These are phyloP conservation scores for Pichia terricola DNA, from an alignment of 1,139 yeast genomes.

Conservation along the genomic window DNA sequence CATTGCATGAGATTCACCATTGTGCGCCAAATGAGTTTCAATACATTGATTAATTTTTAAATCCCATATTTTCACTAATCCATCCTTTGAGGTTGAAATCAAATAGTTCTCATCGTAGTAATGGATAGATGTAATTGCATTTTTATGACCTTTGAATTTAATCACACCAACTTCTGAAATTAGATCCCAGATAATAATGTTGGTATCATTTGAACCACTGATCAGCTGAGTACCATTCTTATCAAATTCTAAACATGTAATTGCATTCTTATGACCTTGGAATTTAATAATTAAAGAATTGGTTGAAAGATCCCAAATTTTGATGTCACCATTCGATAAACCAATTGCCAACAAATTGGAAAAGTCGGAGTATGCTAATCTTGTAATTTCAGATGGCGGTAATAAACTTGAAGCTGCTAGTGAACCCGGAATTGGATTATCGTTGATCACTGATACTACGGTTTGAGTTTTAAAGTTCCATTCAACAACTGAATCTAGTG, in stretches of 20 bases:
- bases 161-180: conserved; percentile 85
- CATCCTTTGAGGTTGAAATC: conserved; percentile 77
- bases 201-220: conserved; percentile 80
- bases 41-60: conserved; percentile 79
- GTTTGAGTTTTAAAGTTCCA: conserved; percentile 96
- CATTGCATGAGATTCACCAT: conserved; percentile 88
- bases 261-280: conserved; percentile 77
- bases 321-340: conserved; percentile 76
- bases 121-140: conserved; percentile 68
- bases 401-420: conserved; percentile 51
- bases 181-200: conserved; percentile 87
- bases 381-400: conserved; percentile 57
- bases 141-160: conserved; percentile 82
- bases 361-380: conserved; percentile 47
- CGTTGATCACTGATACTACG: conserved; percentile 45
- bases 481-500: conserved; percentile 71
- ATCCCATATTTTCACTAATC: conserved; percentile 89
- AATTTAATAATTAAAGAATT: conserved; percentile 69
- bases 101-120: conserved; percentile 59
- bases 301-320: conserved; percentile 86
- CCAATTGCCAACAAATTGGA: conserved; percentile 82
- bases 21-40: conserved; percentile 90
- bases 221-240: conserved; percentile 72
- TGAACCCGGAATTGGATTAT: conserved; percentile 68
- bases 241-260: conserved; percentile 64